Conservation (phyloP, 345 rosid genomes). For the Garcia nutans region DNA sequence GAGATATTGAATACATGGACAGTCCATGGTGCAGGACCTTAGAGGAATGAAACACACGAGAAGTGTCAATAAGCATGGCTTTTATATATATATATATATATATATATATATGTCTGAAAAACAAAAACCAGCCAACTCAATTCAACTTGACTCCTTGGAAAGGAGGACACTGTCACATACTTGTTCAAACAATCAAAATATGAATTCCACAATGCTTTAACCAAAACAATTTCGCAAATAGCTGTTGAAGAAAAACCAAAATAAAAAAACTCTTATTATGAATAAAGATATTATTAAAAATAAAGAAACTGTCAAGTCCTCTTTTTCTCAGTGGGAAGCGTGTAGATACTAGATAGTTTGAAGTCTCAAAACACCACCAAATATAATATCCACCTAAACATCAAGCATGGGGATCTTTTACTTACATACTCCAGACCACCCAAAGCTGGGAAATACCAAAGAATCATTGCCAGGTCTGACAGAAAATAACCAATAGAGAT, state of each 20-base stretch:
- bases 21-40: conserved; percentile 79
- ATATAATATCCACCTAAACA: neutral
- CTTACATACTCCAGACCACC: conserved; percentile 87
- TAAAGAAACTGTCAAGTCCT: neutral
- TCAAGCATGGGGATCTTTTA: conserved; percentile 8
- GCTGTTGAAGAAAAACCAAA: neutral
- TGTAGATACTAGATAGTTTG: neutral
- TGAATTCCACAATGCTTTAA: neutral
- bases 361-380: neutral
- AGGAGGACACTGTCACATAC: neutral
- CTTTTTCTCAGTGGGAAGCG: neutral
- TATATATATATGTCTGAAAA: neutral
- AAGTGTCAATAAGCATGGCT: neutral
- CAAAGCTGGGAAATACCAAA: conserved; percentile 70
- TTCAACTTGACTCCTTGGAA: neutral
- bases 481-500: conserved; percentile 77
- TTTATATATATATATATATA: neutral
- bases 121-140: neutral
- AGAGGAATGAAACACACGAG: neutral
- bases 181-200: neutral
- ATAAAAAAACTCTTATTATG: neutral
- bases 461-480: conserved; percentile 69
- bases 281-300: neutral
- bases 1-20: conserved; percentile 65
- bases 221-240: neutral